phyloP scores from a whole-genome alignment of 148 eudicot species.

The Nepenthes mirabilis region DNA sequence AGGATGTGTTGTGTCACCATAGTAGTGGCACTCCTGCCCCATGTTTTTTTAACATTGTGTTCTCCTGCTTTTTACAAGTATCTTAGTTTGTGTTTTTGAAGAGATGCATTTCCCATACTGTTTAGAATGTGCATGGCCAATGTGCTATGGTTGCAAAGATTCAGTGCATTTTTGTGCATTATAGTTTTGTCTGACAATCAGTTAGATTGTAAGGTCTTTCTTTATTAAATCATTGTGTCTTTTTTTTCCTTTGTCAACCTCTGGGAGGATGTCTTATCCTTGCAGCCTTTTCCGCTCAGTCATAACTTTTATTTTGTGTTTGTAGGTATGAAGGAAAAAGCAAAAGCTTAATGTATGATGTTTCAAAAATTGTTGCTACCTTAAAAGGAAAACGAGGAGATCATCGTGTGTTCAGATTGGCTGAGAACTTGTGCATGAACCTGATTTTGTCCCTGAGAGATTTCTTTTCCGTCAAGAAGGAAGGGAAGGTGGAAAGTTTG shows the following conservation, averaged over 20 bases:
- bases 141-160: too few species aligned
- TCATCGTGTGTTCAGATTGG: slow-evolving; percentile 86
- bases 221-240: too few species aligned
- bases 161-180: too few species aligned
- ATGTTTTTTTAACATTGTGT: too few species aligned
- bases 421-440: slow-evolving; percentile 96
- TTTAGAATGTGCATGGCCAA: too few species aligned
- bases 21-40: too few species aligned
- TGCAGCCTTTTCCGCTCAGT: neutral
- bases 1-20: too few species aligned
- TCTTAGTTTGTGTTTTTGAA: too few species aligned
- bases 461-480: slow-evolving; percentile 74
- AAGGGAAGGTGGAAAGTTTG: slow-evolving; percentile 68
- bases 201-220: too few species aligned
- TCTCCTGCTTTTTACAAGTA: too few species aligned
- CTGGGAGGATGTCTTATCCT: neutral
- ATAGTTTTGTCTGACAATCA: too few species aligned
- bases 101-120: too few species aligned
- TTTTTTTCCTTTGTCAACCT: neutral
- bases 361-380: slow-evolving; percentile 74
- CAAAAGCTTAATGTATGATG: slow-evolving; percentile 87
- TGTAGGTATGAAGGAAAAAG: slow-evolving; percentile 88
- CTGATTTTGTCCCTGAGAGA: slow-evolving; percentile 73
- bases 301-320: slow-evolving; percentile 5
- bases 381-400: slow-evolving; percentile 90